These are phyloP conservation scores for Psilocybe subaeruginosa DNA, from an alignment of 768 basidiomycete species.

Conservation along the genomic window DNA sequence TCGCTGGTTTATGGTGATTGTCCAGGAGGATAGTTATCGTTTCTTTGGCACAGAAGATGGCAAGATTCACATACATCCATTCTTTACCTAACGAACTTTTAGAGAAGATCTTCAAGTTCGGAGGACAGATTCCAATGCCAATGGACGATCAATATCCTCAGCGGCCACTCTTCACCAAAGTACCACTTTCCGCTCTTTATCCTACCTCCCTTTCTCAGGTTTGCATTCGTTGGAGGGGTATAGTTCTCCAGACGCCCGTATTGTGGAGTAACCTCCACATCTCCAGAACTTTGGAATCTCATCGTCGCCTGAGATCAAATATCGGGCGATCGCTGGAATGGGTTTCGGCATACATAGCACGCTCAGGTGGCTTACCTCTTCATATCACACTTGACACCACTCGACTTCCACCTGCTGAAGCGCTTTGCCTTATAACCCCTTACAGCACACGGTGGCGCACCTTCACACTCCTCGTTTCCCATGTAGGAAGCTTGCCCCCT, in stretches of 20 bases:
- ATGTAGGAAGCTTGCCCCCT: slow-evolving; percentile 27
- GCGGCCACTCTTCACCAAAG: slow-evolving; percentile 29
- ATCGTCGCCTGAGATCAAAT: slow-evolving; percentile 22
- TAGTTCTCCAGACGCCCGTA: slow-evolving; percentile 21
- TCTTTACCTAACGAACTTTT: slow-evolving; percentile 31
- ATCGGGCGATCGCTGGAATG: slow-evolving; percentile 24
- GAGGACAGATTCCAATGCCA: slow-evolving; percentile 19
- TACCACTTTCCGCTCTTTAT: slow-evolving; percentile 18
- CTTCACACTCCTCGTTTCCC: slow-evolving; percentile 29
- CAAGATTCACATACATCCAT: slow-evolving; percentile 13
- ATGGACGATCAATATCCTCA: slow-evolving; percentile 26
- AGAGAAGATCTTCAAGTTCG: slow-evolving; percentile 28
- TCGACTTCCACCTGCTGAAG: slow-evolving; percentile 19
- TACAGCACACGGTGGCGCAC: slow-evolving; percentile 26
- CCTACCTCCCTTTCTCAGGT: slow-evolving; percentile 25
- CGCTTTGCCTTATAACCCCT: slow-evolving; percentile 11
- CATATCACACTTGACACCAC: slow-evolving; percentile 31
- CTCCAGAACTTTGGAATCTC: slow-evolving; percentile 24
- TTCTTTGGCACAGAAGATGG: slow-evolving; percentile 2
- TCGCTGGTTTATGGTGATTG: not conserved
- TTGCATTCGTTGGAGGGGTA: slow-evolving; percentile 26
- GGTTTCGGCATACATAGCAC: slow-evolving; percentile 24
- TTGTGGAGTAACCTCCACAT: slow-evolving; percentile 27
- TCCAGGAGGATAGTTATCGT: not conserved
- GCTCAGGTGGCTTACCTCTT: slow-evolving; percentile 22